Evolutionary conservation across 805 yeast genomes (phyloP), one percentile per base, ranked within the genome.

Genomic region (Candida xiaguanensis): DNA sequence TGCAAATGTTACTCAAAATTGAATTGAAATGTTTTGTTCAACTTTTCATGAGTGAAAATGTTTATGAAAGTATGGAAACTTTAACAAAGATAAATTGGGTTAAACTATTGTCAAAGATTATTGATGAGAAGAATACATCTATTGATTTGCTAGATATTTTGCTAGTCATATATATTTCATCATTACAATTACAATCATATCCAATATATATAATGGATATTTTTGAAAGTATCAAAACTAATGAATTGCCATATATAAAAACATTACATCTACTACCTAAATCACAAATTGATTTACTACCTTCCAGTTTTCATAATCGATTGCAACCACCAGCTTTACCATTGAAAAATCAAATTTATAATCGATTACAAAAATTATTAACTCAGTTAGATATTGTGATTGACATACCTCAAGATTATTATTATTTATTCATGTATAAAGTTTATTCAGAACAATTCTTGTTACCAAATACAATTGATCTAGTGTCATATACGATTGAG

Each of bases 151-250:
- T 56, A 19, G 72, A 68, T 44, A 19, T 55, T 9, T 47, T 63
- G 5, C 47, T 70, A 5, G 49, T 80, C 1, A 57, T 78, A 14
- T 82, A 80, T 52, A 41, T 80, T 34, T 75, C 80, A 2, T 52
- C 74, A n/a, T 44, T 74, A 7, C 67, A 70, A 40, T 47, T 78
- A 45, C 63, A 69, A 20, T 43, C 68, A 20, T 51, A 52, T 15
- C 84, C 87, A 0, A 46, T 81, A 1, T 77, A 73, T 49, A 45
- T 72, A 4, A 56, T 59, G 39, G 85, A 80, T 51, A 54, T 78
- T 13, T 49, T 77, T 17, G 48, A 52, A 3, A 60, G 73, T 56
- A 55, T 75, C 3, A 50, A 65, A 20, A 48, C 60, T 2, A 74
- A 74, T 35, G 59, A 62, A 23, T 56, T 83, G 1, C 85, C 86